A percentile compares a stretch with the other conserved stretches of the same genome.
phyloP scores from a whole-genome alignment of 495 filamentous ascomycete species.

The Trichoderma virens region DNA sequence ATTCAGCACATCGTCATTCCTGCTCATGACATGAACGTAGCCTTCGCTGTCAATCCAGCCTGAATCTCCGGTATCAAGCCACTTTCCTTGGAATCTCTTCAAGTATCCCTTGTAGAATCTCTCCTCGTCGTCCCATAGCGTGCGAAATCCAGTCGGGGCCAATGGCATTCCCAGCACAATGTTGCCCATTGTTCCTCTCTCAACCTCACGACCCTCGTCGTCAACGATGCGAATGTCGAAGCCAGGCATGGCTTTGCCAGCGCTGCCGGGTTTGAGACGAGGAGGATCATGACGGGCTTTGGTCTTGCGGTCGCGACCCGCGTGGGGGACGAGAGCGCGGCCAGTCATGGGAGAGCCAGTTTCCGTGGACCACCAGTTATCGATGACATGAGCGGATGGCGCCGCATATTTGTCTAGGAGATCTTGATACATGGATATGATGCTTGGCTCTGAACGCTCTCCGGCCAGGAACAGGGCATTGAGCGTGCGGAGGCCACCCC shows the following conservation, averaged over 20 bases:
- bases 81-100: constrained; percentile 67
- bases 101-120: constrained; percentile 77
- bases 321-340: constrained; percentile 55
- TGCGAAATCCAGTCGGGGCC: constrained; percentile 77
- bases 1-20: constrained; percentile 90
- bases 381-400: constrained; percentile 60
- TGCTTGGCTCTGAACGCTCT: constrained; percentile 80
- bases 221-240: constrained; percentile 81
- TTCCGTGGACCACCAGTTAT: constrained; percentile 97
- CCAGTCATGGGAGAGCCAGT: constrained; percentile 85
- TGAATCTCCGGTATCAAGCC: constrained; percentile 87
- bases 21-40: constrained; percentile 80
- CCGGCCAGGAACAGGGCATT: constrained; percentile 78
- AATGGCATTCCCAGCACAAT: constrained; percentile 78
- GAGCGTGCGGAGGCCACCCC: constrained; percentile 59
- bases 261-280: constrained; percentile 70
- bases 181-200: constrained; percentile 73
- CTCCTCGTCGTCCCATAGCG: constrained; percentile 75
- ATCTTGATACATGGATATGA: constrained; percentile 70
- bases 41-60: constrained; percentile 76
- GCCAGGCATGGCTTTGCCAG: constrained; percentile 82
- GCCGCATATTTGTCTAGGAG: constrained; percentile 58
- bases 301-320: constrained; percentile 34
- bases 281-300: constrained; percentile 22
- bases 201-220: constrained; percentile 64